phyloP scores from a whole-genome alignment of 805 yeast species.

The Candida rishiriensis region DNA sequence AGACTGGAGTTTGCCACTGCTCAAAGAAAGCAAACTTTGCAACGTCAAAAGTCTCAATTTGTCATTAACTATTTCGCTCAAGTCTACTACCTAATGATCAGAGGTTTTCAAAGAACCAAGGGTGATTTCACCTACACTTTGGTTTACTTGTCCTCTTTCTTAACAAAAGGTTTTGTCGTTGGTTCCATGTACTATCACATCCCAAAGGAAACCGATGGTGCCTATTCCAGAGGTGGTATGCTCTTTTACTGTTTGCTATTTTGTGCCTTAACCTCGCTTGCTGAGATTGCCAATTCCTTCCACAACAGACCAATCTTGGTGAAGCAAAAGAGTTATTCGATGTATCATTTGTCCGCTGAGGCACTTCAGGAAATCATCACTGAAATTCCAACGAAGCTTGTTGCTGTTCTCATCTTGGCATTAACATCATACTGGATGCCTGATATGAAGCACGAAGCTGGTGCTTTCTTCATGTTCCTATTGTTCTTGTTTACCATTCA shows the following conservation, averaged over 20 bases:
- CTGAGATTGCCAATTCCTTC: constrained; percentile 58
- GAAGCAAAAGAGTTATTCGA: constrained; percentile 58
- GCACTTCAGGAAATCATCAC: constrained; percentile 57
- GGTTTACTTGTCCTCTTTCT: constrained; percentile 49
- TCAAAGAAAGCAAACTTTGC: constrained; percentile 35
- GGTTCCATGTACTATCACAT: constrained; percentile 58
- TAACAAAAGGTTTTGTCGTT: constrained; percentile 54
- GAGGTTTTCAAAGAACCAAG: constrained; percentile 55
- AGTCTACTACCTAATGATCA: constrained; percentile 44
- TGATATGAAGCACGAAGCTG: constrained; percentile 45
- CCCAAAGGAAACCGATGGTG: constrained; percentile 47
- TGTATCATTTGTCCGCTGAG: constrained; percentile 63
- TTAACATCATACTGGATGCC: constrained; percentile 50
- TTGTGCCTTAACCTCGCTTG: constrained; percentile 58
- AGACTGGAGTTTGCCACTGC: constrained; percentile 39
- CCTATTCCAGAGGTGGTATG: constrained; percentile 59
- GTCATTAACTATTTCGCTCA: constrained; percentile 44
- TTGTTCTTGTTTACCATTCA: constrained; percentile 38
- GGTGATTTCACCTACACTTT: constrained; percentile 58
- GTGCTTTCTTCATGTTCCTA: constrained; percentile 48
- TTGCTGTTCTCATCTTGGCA: constrained; percentile 47
- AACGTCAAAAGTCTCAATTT: constrained; percentile 32
- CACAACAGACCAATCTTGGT: constrained; percentile 58
- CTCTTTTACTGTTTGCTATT: constrained; percentile 57
- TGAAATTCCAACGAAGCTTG: constrained; percentile 53